These are phyloP conservation scores for Xylariomycetidae sp. DNA, from an alignment of 2,329 filamentous ascomycete species.

Conservation along the genomic window DNA sequence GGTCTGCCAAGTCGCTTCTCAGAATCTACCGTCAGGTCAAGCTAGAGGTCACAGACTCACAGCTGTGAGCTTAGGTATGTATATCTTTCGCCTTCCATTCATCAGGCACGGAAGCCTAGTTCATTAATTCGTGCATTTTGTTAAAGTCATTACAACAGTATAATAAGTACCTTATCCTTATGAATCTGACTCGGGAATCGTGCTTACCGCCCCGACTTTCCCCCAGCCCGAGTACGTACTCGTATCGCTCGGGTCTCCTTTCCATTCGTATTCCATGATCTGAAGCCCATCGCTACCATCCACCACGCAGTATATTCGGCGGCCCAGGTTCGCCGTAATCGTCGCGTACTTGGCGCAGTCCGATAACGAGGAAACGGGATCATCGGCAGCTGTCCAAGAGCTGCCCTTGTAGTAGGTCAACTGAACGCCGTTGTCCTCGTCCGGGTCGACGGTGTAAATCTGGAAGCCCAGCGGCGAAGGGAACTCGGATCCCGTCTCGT, in stretches of 20 bases:
- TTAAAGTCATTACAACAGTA: no score
- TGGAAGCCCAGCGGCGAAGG: conserved; percentile 20
- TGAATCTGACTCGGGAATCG: no score
- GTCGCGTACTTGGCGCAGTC: conserved; percentile 13
- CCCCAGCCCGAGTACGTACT: conserved; percentile 18
- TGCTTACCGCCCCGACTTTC: conserved; percentile 14
- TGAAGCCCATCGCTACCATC: conserved; percentile 10
- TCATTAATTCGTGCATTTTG: no score
- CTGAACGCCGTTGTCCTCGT: conserved; percentile 17
- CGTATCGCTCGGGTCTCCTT: conserved; percentile 33
- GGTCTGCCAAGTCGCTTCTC: no score
- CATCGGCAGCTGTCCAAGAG: conserved; percentile 10
- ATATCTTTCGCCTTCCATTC: no score
- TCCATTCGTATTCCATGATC: conserved; percentile 38
- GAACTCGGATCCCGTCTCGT: conserved; percentile 17
- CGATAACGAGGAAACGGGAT: conserved; percentile 11
- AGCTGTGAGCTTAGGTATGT: no score
- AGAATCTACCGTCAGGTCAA: no score
- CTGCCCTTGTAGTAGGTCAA: conserved; percentile 19
- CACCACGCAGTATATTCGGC: conserved; percentile 21
- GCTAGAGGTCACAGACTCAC: no score
- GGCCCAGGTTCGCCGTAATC: conserved; percentile 16
- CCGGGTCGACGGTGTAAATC: conserved; percentile 23
- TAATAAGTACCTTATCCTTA: no score
- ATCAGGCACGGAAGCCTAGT: no score